Evolutionary conservation across 2,329 filamentous ascomycete genomes (phyloP), one percentile per base, ranked within the genome.

Genomic region (Byssothecium circinans): DNA sequence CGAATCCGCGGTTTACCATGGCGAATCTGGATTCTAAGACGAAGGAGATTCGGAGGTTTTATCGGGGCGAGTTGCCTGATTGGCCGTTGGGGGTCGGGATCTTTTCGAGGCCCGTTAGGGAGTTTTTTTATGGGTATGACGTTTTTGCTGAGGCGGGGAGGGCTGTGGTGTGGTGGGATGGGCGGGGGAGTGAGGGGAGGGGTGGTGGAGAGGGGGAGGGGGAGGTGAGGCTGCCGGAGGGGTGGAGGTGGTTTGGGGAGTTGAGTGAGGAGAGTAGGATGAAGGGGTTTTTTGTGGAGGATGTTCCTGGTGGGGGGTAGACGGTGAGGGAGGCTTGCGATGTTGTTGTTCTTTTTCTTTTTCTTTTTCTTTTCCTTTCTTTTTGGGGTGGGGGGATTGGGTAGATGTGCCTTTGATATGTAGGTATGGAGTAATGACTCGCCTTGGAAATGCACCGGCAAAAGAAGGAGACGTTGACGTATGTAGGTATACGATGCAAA

Each of bases 111-210:
- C 29, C 39, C 18, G 36, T 53, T 10, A 35, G 51, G 17, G 45
- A 52, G n/a, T 56, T 56, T 34, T 54, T 36, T 3, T 54, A 52
- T 45, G 47, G 41, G 14, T 57, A 54, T 43, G 54, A 57, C 45
- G 42, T 52, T 17, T 48, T 50, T 33, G 35, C 18, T 15, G 43
- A 57, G 46, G 48, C 54, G 30, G 38, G 46, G 45, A 46, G 41
- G 30, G 52, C 47, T 19, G 35, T 52, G 41, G 41, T 5, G 6
- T 32, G 6, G 29, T 12, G 14, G 14, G 29, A 32, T n/a, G 29
- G 12, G 29, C 14, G 6, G 14, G 14, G 14, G 29, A 12, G 14
- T 32, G 14, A 14, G 14, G 12, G 4, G 8, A 12, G 5, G 4
- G 29, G 10, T 5, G 14, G 12, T 8, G 29, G 12, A 14, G 29